phyloP scores from a whole-genome alignment of 2,329 filamentous ascomycete genomes.

The Ophiobolus disseminans region DNA sequence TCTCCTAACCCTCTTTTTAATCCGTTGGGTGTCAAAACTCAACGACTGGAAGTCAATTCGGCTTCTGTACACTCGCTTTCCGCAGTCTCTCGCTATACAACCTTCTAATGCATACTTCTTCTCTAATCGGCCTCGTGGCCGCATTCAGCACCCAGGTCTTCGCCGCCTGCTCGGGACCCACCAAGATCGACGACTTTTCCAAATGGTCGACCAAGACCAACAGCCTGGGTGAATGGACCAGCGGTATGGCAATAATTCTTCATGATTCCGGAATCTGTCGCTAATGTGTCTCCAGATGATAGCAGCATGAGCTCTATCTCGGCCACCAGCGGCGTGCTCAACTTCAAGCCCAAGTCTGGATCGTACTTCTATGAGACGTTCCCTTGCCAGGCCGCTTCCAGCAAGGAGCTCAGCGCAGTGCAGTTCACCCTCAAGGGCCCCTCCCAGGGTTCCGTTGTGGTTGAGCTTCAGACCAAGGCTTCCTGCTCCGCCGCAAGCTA shows the following conservation, averaged over 20 bases:
- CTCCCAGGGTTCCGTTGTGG: constrained; percentile 48
- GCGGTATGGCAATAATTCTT: constrained; percentile 29
- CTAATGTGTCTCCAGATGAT: constrained; percentile 54
- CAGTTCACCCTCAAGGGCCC: constrained; percentile 58
- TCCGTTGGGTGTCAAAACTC: constrained; percentile 22
- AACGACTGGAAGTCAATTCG: constrained; percentile 36
- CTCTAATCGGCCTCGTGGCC: constrained; percentile 44
- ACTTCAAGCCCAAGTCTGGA: constrained; percentile 57
- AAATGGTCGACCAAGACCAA: constrained; percentile 47
- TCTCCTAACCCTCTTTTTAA: constrained; percentile 23
- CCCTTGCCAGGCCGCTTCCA: constrained; percentile 55
- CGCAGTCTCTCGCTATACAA: constrained; percentile 34
- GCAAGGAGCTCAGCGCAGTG: constrained; percentile 57
- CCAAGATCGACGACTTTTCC: constrained; percentile 51
- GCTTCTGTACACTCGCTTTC: constrained; percentile 51
- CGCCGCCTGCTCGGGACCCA: constrained; percentile 45
- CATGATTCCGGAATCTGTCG: no score
- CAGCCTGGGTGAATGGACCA: constrained; percentile 45
- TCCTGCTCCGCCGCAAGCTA: constrained; percentile 53
- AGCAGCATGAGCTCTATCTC: constrained; percentile 55
- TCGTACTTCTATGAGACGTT: constrained; percentile 65
- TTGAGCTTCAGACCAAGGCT: constrained; percentile 59
- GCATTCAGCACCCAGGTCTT: constrained; percentile 35
- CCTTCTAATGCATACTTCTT: constrained; percentile 38
- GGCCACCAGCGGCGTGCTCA: constrained; percentile 54